Percentiles rank a stretch among this genome's conserved stretches.
phyloP scores from a whole-genome alignment of 1,284 basidiomycete genomes.

The Trichosporon coremiiforme region DNA sequence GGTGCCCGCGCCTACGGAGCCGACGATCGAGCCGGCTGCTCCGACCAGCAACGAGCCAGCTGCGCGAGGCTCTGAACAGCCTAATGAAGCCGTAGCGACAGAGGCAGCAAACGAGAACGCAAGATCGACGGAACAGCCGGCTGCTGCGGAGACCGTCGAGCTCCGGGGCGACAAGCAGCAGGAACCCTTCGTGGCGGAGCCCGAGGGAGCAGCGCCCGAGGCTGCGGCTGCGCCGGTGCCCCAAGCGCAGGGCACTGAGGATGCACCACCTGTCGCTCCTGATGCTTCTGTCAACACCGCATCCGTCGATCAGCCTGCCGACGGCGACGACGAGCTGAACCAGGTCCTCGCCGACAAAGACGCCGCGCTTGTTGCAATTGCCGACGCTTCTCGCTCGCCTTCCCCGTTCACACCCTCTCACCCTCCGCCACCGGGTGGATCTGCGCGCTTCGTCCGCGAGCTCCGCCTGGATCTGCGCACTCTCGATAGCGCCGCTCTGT shows the following conservation, averaged over 20 bases:
- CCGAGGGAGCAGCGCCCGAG: not conserved
- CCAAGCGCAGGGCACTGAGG: not conserved
- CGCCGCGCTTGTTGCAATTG: slow-evolving; percentile 9
- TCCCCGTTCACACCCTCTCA: slow-evolving; percentile 27
- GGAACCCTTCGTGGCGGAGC: not conserved
- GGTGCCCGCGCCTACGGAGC: not conserved
- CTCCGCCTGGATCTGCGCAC: slow-evolving; percentile 47
- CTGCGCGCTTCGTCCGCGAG: slow-evolving; percentile 41
- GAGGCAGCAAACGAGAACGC: not conserved
- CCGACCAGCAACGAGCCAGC: not conserved
- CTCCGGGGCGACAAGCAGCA: too few species aligned
- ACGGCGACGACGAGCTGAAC: not conserved
- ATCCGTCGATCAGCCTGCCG: not conserved
- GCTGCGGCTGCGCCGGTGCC: not conserved
- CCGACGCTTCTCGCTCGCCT: slow-evolving; percentile 19
- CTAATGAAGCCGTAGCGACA: not conserved
- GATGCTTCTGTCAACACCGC: not conserved
- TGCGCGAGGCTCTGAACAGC: not conserved
- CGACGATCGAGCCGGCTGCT: too few species aligned
- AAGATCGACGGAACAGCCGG: not conserved
- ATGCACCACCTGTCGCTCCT: not conserved
- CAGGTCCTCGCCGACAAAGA: not conserved
- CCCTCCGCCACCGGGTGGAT: slow-evolving; percentile 39
- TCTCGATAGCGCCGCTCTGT: slow-evolving; percentile 45
- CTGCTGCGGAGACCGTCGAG: not conserved